Percentiles rank a stretch among this genome's conserved stretches.
phyloP scores from a whole-genome alignment of 257 asterid species.

The Petunia secreta region DNA sequence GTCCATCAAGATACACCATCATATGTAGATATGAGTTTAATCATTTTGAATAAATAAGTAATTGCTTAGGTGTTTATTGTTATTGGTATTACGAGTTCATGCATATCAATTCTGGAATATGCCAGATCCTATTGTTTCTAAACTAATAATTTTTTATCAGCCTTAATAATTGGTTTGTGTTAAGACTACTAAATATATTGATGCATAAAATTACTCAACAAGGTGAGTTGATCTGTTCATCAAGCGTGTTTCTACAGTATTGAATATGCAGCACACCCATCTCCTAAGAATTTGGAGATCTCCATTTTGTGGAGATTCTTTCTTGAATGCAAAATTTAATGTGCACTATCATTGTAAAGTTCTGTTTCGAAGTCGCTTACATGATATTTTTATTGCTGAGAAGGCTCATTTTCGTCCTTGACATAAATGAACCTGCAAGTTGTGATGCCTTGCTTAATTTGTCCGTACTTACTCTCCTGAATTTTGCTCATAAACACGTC shows the following conservation, averaged over 20 bases:
- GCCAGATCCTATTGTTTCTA: background rate
- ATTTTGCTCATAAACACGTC: background rate
- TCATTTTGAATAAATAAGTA: slow-evolving; percentile 2
- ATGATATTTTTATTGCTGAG: background rate
- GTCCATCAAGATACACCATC: background rate
- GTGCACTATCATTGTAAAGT: background rate
- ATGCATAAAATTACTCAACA: background rate
- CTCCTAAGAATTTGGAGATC: slow-evolving; percentile 6
- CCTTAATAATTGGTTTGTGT: slow-evolving; percentile 9
- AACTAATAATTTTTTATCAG: background rate
- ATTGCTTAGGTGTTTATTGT: background rate
- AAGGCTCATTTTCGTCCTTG: slow-evolving; percentile 5
- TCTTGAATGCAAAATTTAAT: background rate
- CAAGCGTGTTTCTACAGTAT: background rate
- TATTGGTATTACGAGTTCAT: slow-evolving; percentile 6
- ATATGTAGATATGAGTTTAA: background rate
- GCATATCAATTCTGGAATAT: background rate
- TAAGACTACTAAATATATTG: background rate
- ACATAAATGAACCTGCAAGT: background rate
- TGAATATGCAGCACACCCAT: background rate
- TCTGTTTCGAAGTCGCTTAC: slow-evolving; percentile 6
- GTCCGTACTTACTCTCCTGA: background rate
- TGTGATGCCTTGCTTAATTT: slow-evolving; percentile 13
- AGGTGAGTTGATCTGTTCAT: background rate
- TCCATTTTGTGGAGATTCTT: slow-evolving; percentile 5